Evolutionary conservation across 495 filamentous ascomycete species (phyloP), one percentile per base, ranked within the genome.

Genomic region (Neurospora terricola): DNA sequence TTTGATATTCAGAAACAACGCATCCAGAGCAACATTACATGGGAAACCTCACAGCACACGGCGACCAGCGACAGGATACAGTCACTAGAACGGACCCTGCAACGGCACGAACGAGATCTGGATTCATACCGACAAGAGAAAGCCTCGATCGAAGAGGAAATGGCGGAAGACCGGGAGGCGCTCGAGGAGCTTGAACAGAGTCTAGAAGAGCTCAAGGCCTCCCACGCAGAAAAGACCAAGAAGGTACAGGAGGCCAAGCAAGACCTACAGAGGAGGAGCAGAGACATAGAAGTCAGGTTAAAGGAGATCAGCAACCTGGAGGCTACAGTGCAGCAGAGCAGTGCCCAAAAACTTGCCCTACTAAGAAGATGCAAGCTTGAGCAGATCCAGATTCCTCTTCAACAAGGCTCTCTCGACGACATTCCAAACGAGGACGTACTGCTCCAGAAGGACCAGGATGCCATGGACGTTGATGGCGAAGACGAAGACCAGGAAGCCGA

Each of bases 291-390:
- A 70, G 85, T 82, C n/a, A 89, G 91, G 38, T 81, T 91, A 45
- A 96, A 92, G 77, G 89, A 89, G 59, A 91, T 98, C 71, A 87
- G 90, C 71, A 88, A 84, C 9, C 83, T 96, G 42, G 94, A 99
- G 81, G 88, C 91, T 3, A 90, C 93, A 39, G 89, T 96, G 43
- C 93, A 97, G 81, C 90, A 91, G 71, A 92, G 92, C 75, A 91
- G 92, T 38, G 90, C 93, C 0, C 90, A 89, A 70, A 90, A 94
- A 76, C 97, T 97, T 79, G 88, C 89, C 69, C 84, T 96, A 38
- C 87, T 99, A 10, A 89, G 94, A 74, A 89, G 92, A 72, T 98
- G 96, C 85, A 95, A 96, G 82, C 88, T 99, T 43, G 94, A 98
- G 77, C 93, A 97, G 76, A 92, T 98, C 75, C 89, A 92, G 73